Conservation (phyloP, 2,329 filamentous ascomycete genomes). For the Aspergillus bombycis region DNA sequence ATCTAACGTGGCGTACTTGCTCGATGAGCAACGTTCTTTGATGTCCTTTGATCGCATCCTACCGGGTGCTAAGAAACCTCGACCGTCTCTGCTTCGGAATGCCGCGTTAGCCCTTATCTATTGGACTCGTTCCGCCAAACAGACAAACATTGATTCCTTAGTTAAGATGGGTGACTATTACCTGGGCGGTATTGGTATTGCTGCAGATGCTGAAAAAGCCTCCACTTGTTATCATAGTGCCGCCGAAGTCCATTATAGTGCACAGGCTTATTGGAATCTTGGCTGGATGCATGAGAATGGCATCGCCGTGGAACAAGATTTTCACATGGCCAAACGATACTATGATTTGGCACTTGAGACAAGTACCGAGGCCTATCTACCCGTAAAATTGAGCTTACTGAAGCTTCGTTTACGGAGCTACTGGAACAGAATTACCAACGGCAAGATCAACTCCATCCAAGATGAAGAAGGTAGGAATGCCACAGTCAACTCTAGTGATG, state of each 20-base stretch:
- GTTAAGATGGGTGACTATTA: conserved; percentile 99
- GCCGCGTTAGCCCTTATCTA: conserved; percentile 77
- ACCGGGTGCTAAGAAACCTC: conserved; percentile 47
- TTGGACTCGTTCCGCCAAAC: conserved; percentile 92
- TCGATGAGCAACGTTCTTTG: conserved; percentile 72
- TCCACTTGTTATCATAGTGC: conserved; percentile 91
- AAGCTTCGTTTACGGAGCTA: conserved; percentile 84
- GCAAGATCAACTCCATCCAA: conserved; percentile 88
- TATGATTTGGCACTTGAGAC: conserved; percentile 92
- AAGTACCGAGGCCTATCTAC: conserved; percentile 90
- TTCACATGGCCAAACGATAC: conserved; percentile 93
- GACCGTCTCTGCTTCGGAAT: conserved; percentile 56
- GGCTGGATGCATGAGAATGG: conserved; percentile 99
- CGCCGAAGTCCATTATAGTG: conserved; percentile 86
- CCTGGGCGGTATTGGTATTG: conserved; percentile 75
- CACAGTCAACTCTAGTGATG: background rate
- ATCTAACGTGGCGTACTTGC: conserved; percentile 83
- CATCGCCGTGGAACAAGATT: conserved; percentile 88
- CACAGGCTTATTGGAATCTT: conserved; percentile 94
- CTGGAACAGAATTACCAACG: conserved; percentile 91
- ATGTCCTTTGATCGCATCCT: conserved; percentile 60
- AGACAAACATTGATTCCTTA: conserved; percentile 88
- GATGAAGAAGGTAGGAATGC: conserved; percentile 76
- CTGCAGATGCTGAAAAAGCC: conserved; percentile 77
- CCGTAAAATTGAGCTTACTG: conserved; percentile 83